Evolutionary conservation across 2,329 filamentous ascomycete genomes (phyloP), one percentile per base, ranked within the genome.

Genomic region (Diaporthe amygdali): DNA sequence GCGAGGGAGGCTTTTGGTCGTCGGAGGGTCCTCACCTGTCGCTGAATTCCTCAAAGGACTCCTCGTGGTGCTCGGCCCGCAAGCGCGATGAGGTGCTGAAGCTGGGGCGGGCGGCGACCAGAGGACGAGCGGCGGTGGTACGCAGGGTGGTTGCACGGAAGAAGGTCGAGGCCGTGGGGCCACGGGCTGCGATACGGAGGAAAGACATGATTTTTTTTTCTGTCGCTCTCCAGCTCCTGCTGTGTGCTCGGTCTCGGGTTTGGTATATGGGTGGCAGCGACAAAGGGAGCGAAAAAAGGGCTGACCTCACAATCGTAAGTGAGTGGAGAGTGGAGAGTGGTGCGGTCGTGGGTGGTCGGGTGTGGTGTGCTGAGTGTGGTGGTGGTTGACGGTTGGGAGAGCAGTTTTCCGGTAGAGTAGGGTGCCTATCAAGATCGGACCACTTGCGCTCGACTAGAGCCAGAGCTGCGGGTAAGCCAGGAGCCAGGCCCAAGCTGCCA

Each of bases 1-100:
- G 32, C 7, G 46, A 9, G 30, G 46, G 27, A 47, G 39, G 17
- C 64, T 30, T 41, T 66, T 68, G 44, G 37, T 69, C 76, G 77
- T 30, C 51, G 41, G 64, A 25, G 17, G 8, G 61, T 79, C 79
- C 88, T 85, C 94, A 99, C 96, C 96, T 95, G 79, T 95, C 93
- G 85, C 94, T 95, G 86, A 99, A 99, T 88, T 98, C 95, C 89
- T 99, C 96, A 79, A 97, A 99, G 80, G 93, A 97, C 91, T 99
- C 96, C 85, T 99, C 96, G 81, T 92, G 90, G 85, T 97, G 94
- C 81, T 88, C 85, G 81, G 83, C 82, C 77, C 84, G 85, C 81
- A 87, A 83, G 80, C 86, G 81, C 77, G 84, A 81, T 74, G 86
- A 87, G 81, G 90, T 92, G 88, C 88, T 92, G 86, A 92, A 92